Evolutionary conservation across 2,329 filamentous ascomycete genomes (phyloP), one percentile per base, ranked within the genome.

Genomic region (Immersiporthe knoxdaviesiana): DNA sequence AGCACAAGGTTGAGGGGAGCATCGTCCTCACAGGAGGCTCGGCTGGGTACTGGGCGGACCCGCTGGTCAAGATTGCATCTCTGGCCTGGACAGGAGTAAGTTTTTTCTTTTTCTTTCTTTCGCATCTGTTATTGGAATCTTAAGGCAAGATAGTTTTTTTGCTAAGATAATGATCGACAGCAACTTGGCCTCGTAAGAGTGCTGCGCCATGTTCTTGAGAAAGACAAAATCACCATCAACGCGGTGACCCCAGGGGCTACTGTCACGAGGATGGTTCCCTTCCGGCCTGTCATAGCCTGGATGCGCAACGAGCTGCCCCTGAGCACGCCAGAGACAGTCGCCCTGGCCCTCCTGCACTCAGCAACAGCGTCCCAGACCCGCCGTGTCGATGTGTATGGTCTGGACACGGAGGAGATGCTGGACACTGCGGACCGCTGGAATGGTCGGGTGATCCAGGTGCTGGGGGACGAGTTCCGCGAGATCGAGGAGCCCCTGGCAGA

Each of bases 361-460:
- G 63, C 63, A 1, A 59, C 18, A 12, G 52, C 63, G 12, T 32
- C 7, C 16, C 63, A 65, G 32, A 12, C 35, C 30, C 32, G 63
- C 7, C 52, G 35, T 18, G 63, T 65, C n/a, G 63, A 65, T 21
- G 30, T 37, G 10, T 65, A 65, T 39, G 63, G 63, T 5, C 8
- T 27, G 8, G 63, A 66, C 14, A 39, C 24, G 4, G 63, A 66
- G 4, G 10, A n/a, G 24, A 3, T 6, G 14, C 37, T 37, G 7
- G n/a, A n/a, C 18, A 18, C 24, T 21, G 37, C 37, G n/a, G 52
- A 52, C 8, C 63, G 63, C 37, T 66, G 63, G 63, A 66, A 59
- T 30, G 63, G 63, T 59, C 54, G 63, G n/a, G 52, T 66, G 7
- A 66, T 66, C 10, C 63, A 66, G 37, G 63, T 66, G 41, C 24